Percentiles rank a stretch among this genome's conserved stretches.
phyloP scores from a whole-genome alignment of 2,329 filamentous ascomycete species.

The Knoxdaviesia proteae region DNA sequence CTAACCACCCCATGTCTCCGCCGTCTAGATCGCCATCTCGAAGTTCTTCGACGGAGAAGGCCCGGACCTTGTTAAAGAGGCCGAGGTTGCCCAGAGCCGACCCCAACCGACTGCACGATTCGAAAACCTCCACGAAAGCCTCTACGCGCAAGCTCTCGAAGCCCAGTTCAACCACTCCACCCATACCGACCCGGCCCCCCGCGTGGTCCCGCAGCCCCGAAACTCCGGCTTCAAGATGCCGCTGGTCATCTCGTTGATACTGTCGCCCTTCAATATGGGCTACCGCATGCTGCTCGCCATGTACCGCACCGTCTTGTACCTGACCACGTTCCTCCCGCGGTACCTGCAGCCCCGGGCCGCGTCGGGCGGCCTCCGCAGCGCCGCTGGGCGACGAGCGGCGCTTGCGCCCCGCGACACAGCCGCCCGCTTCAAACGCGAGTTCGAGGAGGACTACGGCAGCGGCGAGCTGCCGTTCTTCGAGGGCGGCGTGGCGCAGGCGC shows the following conservation, averaged over 20 bases:
- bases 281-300: constrained; percentile 50
- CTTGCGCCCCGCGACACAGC: constrained; percentile 66
- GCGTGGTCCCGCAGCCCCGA: constrained; percentile 62
- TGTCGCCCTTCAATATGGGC: constrained; percentile 51
- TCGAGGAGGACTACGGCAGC: constrained; percentile 77
- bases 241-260: constrained; percentile 40
- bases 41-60: constrained; percentile 97
- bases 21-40: constrained; percentile 64
- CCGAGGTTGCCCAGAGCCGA: constrained; percentile 40
- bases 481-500: constrained; percentile 74
- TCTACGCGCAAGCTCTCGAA: constrained; percentile 15
- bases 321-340: constrained; percentile 64
- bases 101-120: constrained; percentile 43
- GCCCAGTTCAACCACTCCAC: constrained; percentile 6
- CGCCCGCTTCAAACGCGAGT: constrained; percentile 72
- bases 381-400: constrained; percentile 51
- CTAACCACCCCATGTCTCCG: not conserved
- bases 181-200: constrained; percentile 47
- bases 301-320: constrained; percentile 52
- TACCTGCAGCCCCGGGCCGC: constrained; percentile 32
- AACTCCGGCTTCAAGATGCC: constrained; percentile 52
- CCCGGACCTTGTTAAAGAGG: constrained; percentile 61
- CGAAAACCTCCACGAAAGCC: constrained; percentile 51
- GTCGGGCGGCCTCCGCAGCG: constrained; percentile 36
- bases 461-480: constrained; percentile 61